Evolutionary conservation across 306 rosid species (phyloP), one percentile per base, ranked within the genome.

Genomic region (Phaseolus lunatus): DNA sequence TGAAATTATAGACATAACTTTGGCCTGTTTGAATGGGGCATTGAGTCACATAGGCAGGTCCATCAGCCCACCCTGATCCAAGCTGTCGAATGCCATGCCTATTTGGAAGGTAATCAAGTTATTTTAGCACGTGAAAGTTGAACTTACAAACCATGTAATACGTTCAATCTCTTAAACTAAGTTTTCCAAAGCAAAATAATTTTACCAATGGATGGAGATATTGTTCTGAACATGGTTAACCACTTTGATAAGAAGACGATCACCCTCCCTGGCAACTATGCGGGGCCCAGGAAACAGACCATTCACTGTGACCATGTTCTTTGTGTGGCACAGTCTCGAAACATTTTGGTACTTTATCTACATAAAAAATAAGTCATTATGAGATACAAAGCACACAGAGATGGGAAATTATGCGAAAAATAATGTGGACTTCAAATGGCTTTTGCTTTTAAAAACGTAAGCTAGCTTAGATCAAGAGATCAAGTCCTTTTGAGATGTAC

Each of bases 11-110:
- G 5, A 88, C 90, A 86, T 85, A 90, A 23, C 82, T 86, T 43
- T 84, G 83, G 8, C 93, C 85, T 2, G 59, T 87, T 84, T 90
- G 96, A 10, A 90, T 90, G 1, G 93, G 96, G 63, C 93, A 88
- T 16, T 90, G 91, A 5, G 96, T 85, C 58, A 88, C 84, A 24
- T 88, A 86, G 31, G 90, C 89, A 6, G 92, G 96, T 9, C 92
- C 96, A 76, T 90, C 92, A 0, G 91, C 91, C 91, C 92, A 90
- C 2, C 92, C 89, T 10, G 87, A 58, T 69, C 35, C 84, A 56
- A 90, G 58, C 5, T 52, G 58, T 52, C 58, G 58, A 52, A 52
- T 52, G 58, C 58, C 58, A 19, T 52, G 58, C 95, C 95, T 90
- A 59, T 22, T 81, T 65, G 3, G 64, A 70, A 76, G 0, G 9